Evolutionary conservation across 2,329 filamentous ascomycete species (phyloP), one percentile per base, ranked within the genome.

Genomic region (Rasamsonia emersonii): DNA sequence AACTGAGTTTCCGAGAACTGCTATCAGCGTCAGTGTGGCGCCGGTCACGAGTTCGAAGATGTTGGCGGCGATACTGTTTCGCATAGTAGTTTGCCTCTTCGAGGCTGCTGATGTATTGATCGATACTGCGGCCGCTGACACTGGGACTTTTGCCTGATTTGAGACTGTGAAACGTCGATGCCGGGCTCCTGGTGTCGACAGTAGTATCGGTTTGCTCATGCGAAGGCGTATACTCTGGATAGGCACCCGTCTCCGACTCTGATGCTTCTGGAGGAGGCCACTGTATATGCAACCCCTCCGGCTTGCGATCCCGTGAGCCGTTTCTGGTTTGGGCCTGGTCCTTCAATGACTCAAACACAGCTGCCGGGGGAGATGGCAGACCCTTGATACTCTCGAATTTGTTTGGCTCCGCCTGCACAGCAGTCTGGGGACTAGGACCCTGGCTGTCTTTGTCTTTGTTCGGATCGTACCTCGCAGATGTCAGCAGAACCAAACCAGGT

Each of bases 81-180:
- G 68, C 64, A 48, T 78, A 76, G 37, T 76, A 72, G 35, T 77
- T 77, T 7, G 85, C 83, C 30, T 85, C 74, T 19, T 93, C 86
- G 1, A 94, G 62, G 51, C 85, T 91, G 59, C 78, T 85, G 42
- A 93, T 88, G 51, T 91, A 93, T 41, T 88, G 79, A 44, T 93
- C 83, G 20, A 85, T 72, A 42, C 76, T 84, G 40, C 77, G 73
- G 24, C 70, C 71, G 44, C 74, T 79, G 8, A 71, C 63, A 39
- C 71, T 74, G 25, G 73, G 63, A 45, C 74, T 79, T 32, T 68
- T 62, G 23, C 54, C 65, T 29, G 56, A 64, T 40, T 62, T 69
- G 34, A 68, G 69, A 32, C 76, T 64, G 24, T 59, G 50, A 10
- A 53, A 45, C 1, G 60, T 62, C 3, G 56, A 57, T 18, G 57